Percentiles rank a stretch among this genome's conserved stretches.
Evolutionary conservation across 352 stramenopile species (phyloP).

Genomic region (Aphanomyces euteiches): DNA sequence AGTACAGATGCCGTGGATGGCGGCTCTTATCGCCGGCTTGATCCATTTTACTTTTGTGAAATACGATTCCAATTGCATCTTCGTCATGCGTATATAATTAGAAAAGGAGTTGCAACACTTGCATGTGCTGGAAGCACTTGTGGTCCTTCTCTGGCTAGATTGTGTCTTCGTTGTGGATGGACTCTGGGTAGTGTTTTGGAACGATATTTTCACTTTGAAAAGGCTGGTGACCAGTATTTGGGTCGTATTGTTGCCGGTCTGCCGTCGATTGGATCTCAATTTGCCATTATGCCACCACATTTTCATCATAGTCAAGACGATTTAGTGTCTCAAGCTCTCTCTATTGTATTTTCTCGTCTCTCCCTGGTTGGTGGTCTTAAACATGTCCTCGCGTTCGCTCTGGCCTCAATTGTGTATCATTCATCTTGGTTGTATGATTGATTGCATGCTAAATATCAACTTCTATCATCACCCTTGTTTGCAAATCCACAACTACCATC

Average conservation of each 20-base stretch:
- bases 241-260: conserved; percentile 19
- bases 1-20: conserved; percentile 40
- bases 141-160: conserved; percentile 19
- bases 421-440: neutral
- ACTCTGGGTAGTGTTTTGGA: conserved; percentile 26
- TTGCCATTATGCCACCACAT: conserved; percentile 28
- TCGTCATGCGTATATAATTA: conserved; percentile 27
- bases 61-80: conserved; percentile 39
- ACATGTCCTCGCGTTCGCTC: too few species aligned
- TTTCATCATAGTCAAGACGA: neutral
- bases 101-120: conserved; percentile 31
- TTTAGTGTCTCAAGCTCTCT: neutral
- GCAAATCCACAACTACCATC: too few species aligned
- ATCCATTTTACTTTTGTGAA: conserved; percentile 42
- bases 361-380: neutral
- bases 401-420: neutral
- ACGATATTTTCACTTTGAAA: conserved; percentile 25
- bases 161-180: conserved; percentile 24
- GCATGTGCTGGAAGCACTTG: conserved; percentile 13
- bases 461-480: neutral
- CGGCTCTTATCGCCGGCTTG: conserved; percentile 30
- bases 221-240: conserved; percentile 11
- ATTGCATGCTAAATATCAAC: neutral
- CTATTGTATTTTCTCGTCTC: neutral
- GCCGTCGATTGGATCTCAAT: conserved; percentile 8